Base-by-base conservation (phyloP, 2,329 filamentous ascomycete genomes). In the Colletotrichum theobromicola region DNA sequence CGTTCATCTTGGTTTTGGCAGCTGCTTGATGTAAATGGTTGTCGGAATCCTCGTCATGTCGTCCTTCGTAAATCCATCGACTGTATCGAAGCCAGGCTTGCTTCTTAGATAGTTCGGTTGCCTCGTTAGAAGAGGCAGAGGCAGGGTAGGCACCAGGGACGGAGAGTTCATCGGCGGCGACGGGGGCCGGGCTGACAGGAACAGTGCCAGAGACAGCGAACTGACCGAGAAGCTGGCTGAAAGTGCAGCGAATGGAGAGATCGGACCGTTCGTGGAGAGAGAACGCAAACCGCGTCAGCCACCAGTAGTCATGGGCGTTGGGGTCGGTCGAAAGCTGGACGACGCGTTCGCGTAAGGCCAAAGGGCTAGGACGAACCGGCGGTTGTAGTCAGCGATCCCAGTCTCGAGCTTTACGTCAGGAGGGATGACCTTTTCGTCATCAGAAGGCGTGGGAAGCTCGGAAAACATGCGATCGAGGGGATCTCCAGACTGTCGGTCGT, bases 291-390 rank as follows among this genome's bases (percentile, higher is more conserved):
- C 75, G 73, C 24, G 61, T 57, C 18, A 66, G 34, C 69, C 62
- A 69, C 75, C 75, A 76, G 30, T 70, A 66, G 7, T 67, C 24
- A 37, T 64, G 30, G 63, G 74, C 71, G 10, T 62, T 30, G 30
- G 58, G 53, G 57, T 63, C 65, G 3, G 46, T 16, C 10, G 73
- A 61, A 4, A n/a, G 16, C 35, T 34, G 13, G 30, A 74, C 15
- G 70, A 76, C 42, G 7, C 26, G n/a, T 76, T 76, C 57, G 70
- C 69, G 26, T 58, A 76, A 21, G 74, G 74, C 75, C 75, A 76
- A 18, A 76, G 50, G 16, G 74, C 73, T 7, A 50, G 46, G 24
- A 42, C 74, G 30, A 76, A n/a, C 13, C 55, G 28, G 12, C 64
- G 63, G 24, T 68, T 24, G 35, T 73, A 32, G 12, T 24, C 30